Evolutionary conservation across 1,284 basidiomycete genomes (phyloP).

Genomic region (Malassezia equina): DNA sequence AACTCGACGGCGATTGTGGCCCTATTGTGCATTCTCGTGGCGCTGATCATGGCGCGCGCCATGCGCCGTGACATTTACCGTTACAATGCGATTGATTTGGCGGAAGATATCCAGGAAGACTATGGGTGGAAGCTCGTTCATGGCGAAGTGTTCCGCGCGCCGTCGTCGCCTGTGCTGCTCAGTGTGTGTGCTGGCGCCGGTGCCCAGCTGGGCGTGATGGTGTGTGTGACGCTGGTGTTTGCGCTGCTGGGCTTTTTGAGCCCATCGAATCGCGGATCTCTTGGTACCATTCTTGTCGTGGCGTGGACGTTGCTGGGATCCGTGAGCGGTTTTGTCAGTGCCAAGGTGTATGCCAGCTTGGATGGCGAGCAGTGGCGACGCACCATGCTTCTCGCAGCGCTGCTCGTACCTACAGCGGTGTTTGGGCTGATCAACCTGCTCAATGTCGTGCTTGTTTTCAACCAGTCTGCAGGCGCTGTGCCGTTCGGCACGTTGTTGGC

Average conservation of each 20-base stretch:
- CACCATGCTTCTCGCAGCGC: slow-evolving; percentile 76
- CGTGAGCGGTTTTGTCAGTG: slow-evolving; percentile 82
- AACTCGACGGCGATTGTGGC: slow-evolving; percentile 65
- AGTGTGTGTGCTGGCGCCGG: slow-evolving; percentile 83
- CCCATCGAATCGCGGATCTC: slow-evolving; percentile 84
- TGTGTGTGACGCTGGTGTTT: slow-evolving; percentile 83
- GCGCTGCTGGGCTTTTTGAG: slow-evolving; percentile 94
- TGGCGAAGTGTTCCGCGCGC: slow-evolving; percentile 87
- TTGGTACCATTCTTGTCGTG: slow-evolving; percentile 91
- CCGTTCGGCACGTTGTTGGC: slow-evolving; percentile 85
- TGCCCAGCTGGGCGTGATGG: slow-evolving; percentile 78
- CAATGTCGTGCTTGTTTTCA: slow-evolving; percentile 57
- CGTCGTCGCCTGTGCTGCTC: slow-evolving; percentile 62
- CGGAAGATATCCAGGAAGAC: slow-evolving; percentile 92
- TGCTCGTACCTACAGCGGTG: slow-evolving; percentile 70
- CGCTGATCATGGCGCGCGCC: slow-evolving; percentile 74
- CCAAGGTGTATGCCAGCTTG: slow-evolving; percentile 69
- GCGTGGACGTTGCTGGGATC: slow-evolving; percentile 88
- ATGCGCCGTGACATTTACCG: slow-evolving; percentile 83
- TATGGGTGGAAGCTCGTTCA: slow-evolving; percentile 97
- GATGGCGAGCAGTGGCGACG: slow-evolving; percentile 70
- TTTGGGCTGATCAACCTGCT: slow-evolving; percentile 30
- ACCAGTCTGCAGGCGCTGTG: slow-evolving; percentile 84
- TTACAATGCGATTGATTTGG: slow-evolving; percentile 90
- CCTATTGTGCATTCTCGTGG: slow-evolving; percentile 80